Conservation (phyloP, 257 asterid species). For the Nicotiana knightiana region DNA sequence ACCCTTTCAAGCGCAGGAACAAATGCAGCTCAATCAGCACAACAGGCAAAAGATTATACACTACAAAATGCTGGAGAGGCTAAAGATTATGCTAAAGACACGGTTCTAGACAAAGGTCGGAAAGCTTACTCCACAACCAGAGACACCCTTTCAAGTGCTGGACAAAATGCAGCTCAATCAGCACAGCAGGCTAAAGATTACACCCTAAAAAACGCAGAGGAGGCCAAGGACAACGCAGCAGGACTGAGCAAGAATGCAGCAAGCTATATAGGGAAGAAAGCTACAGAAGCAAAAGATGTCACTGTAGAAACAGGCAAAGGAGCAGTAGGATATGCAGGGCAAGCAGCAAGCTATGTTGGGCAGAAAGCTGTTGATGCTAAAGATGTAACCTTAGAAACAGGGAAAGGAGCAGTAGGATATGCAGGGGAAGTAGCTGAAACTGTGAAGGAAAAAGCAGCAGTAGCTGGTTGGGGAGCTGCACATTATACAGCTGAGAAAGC, state of each 20-base stretch:
- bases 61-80: slow-evolving; percentile 20
- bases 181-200: slow-evolving; percentile 25
- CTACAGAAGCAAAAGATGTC: slow-evolving; percentile 38
- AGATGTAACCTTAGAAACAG: slow-evolving; percentile 41
- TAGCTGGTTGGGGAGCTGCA: slow-evolving; percentile 82
- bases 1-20: background rate
- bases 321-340: slow-evolving; percentile 27
- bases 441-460: slow-evolving; percentile 52
- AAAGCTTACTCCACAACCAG: background rate
- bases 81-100: background rate
- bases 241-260: slow-evolving; percentile 30
- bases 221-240: slow-evolving; percentile 20
- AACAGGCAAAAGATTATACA: slow-evolving; percentile 17
- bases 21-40: background rate
- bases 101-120: background rate
- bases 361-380: slow-evolving; percentile 40
- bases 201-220: slow-evolving; percentile 15
- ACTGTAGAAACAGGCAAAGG: slow-evolving; percentile 46
- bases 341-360: slow-evolving; percentile 30
- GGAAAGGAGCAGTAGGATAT: slow-evolving; percentile 45
- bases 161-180: background rate
- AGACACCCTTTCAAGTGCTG: background rate
- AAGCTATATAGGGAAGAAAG: slow-evolving; percentile 28
- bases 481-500: slow-evolving; percentile 57
- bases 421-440: slow-evolving; percentile 43